Evolutionary conservation across 768 basidiomycete genomes (phyloP).

Genomic region (Hortiboletus campestris): DNA sequence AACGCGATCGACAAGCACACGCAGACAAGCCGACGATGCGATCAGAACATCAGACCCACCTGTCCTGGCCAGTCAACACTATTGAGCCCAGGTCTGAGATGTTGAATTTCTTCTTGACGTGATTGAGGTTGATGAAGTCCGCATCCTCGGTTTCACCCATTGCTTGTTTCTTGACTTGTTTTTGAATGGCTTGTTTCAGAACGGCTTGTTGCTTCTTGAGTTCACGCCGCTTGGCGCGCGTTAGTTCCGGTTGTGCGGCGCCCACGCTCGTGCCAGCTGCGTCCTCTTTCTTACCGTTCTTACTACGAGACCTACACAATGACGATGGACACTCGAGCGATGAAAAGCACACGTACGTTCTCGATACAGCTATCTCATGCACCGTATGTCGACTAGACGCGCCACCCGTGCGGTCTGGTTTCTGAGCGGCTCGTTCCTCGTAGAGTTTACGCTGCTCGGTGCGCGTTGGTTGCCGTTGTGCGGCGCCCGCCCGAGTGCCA

Average conservation of each 20-base stretch:
- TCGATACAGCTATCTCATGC: too few species aligned
- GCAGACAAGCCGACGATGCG: not conserved
- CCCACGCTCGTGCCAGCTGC: slow-evolving; percentile 27
- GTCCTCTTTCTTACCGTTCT: slow-evolving; percentile 34
- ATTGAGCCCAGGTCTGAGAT: slow-evolving; percentile 71
- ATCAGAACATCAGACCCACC: slow-evolving; percentile 38
- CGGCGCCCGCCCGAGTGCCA: slow-evolving; percentile 21
- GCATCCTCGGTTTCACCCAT: slow-evolving; percentile 44
- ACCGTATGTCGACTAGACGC: too few species aligned
- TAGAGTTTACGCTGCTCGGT: slow-evolving; percentile 76
- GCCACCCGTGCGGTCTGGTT: slow-evolving; percentile 27
- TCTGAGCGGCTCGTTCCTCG: slow-evolving; percentile 65
- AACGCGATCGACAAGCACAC: not conserved
- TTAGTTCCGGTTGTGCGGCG: slow-evolving; percentile 51
- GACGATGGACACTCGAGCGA: slow-evolving; percentile 9
- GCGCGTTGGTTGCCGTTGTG: slow-evolving; percentile 61
- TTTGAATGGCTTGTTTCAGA: slow-evolving; percentile 52
- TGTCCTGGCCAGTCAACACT: slow-evolving; percentile 63
- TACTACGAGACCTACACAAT: slow-evolving; percentile 19
- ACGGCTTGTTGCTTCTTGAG: slow-evolving; percentile 79
- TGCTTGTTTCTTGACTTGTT: slow-evolving; percentile 32
- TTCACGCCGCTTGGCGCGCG: slow-evolving; percentile 70
- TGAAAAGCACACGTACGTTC: not conserved
- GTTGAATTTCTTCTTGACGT: slow-evolving; percentile 68
- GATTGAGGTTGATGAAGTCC: slow-evolving; percentile 78